These are phyloP conservation scores for Ceratocystis colombiana DNA, from an alignment of 2,329 filamentous ascomycete genomes.

Conservation along the genomic window DNA sequence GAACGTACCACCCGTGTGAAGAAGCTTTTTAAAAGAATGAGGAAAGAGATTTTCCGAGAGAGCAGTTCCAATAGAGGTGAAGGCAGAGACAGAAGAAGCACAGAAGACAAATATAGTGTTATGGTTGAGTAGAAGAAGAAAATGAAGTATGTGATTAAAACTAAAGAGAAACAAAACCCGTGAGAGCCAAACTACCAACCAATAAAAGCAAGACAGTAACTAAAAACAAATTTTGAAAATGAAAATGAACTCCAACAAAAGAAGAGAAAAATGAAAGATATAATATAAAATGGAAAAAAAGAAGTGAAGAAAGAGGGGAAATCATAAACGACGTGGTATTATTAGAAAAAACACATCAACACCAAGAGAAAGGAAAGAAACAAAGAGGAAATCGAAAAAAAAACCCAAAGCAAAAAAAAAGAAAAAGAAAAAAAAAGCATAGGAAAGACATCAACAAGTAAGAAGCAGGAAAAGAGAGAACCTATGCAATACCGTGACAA, in stretches of 20 bases:
- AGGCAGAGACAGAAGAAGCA: background rate
- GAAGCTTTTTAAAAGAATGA: background rate
- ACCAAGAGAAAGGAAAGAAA: slow-evolving; percentile 10
- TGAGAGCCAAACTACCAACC: background rate
- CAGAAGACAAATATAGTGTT: background rate
- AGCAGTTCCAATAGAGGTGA: background rate
- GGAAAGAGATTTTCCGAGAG: too few relatives aligned
- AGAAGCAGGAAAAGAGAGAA: slow-evolving; percentile 2
- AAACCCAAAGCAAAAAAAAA: background rate
- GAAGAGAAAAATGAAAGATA: background rate
- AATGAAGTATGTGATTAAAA: background rate
- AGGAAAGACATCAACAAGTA: background rate
- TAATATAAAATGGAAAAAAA: slow-evolving; percentile 9
- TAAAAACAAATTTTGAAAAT: background rate
- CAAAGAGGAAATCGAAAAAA: background rate
- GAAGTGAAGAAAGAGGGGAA: background rate
- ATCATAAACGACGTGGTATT: slow-evolving; percentile 16
- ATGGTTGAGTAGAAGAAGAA: background rate
- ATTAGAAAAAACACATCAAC: slow-evolving; percentile 14
- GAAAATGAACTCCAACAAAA: background rate
- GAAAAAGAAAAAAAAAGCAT: background rate
- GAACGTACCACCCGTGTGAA: background rate
- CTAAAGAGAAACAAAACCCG: background rate
- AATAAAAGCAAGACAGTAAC: background rate
- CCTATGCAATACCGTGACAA: too few relatives aligned